Evolutionary conservation across 805 yeast species (phyloP).

Genomic region (Dipodascopsis uninucleata): DNA sequence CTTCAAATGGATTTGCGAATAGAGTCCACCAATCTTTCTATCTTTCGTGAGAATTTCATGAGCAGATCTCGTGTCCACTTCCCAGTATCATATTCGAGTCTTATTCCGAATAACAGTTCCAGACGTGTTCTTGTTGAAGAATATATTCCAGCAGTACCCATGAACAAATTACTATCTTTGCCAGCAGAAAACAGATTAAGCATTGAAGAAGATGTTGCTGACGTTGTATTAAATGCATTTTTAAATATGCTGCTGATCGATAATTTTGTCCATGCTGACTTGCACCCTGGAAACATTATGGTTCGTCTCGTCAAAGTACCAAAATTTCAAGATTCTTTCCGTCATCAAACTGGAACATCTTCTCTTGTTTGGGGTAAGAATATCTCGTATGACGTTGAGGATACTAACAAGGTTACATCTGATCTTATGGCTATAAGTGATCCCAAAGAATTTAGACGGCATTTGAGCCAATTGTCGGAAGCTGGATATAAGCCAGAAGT

Average conservation of each 20-base stretch:
- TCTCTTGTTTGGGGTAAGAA: slow-evolving; percentile 14
- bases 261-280: slow-evolving; percentile 92
- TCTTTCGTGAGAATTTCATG: slow-evolving; percentile 67
- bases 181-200: slow-evolving; percentile 31
- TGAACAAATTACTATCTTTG: slow-evolving; percentile 61
- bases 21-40: slow-evolving; percentile 75
- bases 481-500: slow-evolving; percentile 76
- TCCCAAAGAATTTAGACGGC: slow-evolving; percentile 23
- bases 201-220: slow-evolving; percentile 56
- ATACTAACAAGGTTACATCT: slow-evolving; percentile 29
- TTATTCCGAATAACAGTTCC: slow-evolving; percentile 41
- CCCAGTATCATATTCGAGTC: slow-evolving; percentile 65
- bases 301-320: slow-evolving; percentile 54
- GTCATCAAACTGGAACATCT: slow-evolving; percentile 1
- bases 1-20: slow-evolving; percentile 85
- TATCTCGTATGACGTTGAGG: slow-evolving; percentile 27
- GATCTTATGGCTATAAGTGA: slow-evolving; percentile 29
- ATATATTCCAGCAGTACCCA: slow-evolving; percentile 75
- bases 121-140: slow-evolving; percentile 83
- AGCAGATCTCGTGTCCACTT: slow-evolving; percentile 61
- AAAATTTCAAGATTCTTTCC: slow-evolving; percentile 5
- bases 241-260: slow-evolving; percentile 88
- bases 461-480: slow-evolving; percentile 46
- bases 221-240: slow-evolving; percentile 85
- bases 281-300: slow-evolving; percentile 95